A percentile compares a stretch with the other conserved stretches of the same genome.
phyloP scores from a whole-genome alignment of 768 basidiomycete species.

The Phaeotremella fagi region DNA sequence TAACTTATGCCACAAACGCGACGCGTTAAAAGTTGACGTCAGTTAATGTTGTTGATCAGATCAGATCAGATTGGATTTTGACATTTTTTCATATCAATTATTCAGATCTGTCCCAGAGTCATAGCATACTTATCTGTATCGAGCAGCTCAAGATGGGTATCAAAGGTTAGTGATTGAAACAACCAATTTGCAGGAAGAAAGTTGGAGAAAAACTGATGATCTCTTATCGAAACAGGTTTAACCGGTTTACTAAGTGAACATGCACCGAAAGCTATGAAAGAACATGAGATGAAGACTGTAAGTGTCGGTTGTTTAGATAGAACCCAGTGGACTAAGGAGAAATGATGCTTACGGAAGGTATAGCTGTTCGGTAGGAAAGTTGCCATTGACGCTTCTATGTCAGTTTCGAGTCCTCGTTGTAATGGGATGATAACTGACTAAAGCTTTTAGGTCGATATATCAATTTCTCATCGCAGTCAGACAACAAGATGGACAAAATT shows the following conservation, averaged over 20 bases:
- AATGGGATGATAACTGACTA: no score
- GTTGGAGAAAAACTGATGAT: no score
- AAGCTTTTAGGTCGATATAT: conserved; percentile 34
- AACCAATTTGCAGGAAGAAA: no score
- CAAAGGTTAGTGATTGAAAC: background rate
- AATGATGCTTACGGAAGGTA: conserved; percentile 1
- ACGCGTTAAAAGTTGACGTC: no score
- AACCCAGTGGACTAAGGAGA: background rate
- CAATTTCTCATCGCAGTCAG: conserved; percentile 97
- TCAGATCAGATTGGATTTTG: no score
- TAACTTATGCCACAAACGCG: no score
- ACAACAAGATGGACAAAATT: conserved; percentile 90
- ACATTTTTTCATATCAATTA: no score
- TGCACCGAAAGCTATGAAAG: conserved; percentile 74
- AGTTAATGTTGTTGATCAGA: no score
- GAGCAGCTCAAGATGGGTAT: conserved; percentile 18
- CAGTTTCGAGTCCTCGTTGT: conserved; percentile 11
- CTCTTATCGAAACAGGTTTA: conserved; percentile 61
- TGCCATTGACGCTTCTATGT: conserved; percentile 79
- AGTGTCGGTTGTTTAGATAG: background rate
- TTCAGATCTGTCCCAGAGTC: no score
- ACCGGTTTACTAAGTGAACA: conserved; percentile 83
- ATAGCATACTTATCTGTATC: no score
- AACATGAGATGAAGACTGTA: conserved; percentile 86
- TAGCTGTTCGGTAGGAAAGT: conserved; percentile 91